A percentile compares a stretch with the other conserved stretches of the same genome.
These are phyloP conservation scores for Bryoerythrophyllum caledonicum DNA, from an alignment of 225 moss, liverwort and hornwort species.

Conservation along the genomic window DNA sequence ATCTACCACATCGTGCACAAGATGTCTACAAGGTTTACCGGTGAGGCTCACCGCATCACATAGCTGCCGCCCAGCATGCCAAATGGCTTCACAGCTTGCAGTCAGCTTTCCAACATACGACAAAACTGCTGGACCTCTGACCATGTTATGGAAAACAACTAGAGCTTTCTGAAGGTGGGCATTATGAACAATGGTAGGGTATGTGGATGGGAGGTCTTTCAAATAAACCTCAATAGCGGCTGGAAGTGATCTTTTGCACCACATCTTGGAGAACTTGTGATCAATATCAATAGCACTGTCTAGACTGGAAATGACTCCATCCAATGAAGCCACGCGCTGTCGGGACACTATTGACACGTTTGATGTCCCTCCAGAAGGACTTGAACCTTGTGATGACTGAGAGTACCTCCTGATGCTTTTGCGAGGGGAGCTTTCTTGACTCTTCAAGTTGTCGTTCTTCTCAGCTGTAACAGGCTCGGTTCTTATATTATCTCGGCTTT, in stretches of 20 bases:
- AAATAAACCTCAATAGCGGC: constrained; percentile 70
- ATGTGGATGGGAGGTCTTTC: constrained; percentile 78
- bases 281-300: constrained; percentile 77
- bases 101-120: constrained; percentile 65
- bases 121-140: constrained; percentile 84
- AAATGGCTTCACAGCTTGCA: constrained; percentile 79
- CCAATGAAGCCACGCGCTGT: constrained; percentile 50
- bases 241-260: constrained; percentile 85
- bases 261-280: constrained; percentile 74
- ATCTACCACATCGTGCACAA: constrained; percentile 66
- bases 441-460: constrained; percentile 36
- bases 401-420: constrained; percentile 49
- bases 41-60: constrained; percentile 95
- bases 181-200: constrained; percentile 74
- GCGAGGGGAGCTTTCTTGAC: constrained; percentile 53
- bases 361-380: constrained; percentile 32
- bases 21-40: constrained; percentile 89
- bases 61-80: constrained; percentile 88
- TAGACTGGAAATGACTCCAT: constrained; percentile 61
- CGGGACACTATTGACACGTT: constrained; percentile 28
- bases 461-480: constrained; percentile 34
- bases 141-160: constrained; percentile 65
- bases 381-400: constrained; percentile 45
- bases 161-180: constrained; percentile 80
- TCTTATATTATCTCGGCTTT: constrained; percentile 37